Evolutionary conservation across 2,329 filamentous ascomycete species (phyloP).

Genomic region (Albophoma yamanashiensis): DNA sequence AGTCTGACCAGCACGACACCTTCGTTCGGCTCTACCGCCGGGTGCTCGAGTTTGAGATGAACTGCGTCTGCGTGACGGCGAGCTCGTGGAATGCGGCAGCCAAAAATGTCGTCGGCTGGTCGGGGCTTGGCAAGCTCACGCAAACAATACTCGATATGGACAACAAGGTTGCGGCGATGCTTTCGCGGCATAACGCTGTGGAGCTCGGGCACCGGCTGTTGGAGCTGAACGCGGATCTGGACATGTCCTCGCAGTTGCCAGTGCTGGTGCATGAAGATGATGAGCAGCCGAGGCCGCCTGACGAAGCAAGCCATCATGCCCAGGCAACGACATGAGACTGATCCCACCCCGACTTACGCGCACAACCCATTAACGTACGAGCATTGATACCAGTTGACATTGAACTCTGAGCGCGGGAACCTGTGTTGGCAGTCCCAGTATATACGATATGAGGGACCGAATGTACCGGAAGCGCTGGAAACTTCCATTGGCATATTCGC

Average conservation of each 20-base stretch:
- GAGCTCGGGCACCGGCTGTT: constrained; percentile 8
- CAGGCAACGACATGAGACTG: not conserved
- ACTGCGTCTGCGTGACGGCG: constrained; percentile 25
- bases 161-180: constrained; percentile 9
- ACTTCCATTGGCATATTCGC: not conserved
- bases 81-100: constrained; percentile 25
- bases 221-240: constrained; percentile 4
- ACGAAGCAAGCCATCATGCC: not conserved
- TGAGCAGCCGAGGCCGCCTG: not conserved
- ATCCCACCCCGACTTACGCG: not conserved
- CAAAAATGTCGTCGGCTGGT: constrained; percentile 25
- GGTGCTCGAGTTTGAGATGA: constrained; percentile 28
- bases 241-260: not conserved
- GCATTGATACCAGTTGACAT: not conserved
- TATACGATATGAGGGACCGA: not conserved
- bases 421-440: not conserved
- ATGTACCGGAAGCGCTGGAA: not conserved
- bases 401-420: not conserved
- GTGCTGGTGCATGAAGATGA: not conserved
- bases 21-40: constrained; percentile 18
- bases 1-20: constrained; percentile 10
- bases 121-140: constrained; percentile 15
- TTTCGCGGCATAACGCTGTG: constrained; percentile 11
- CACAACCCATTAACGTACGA: not conserved
- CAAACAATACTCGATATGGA: constrained; percentile 16